These are phyloP conservation scores for Lentinula sp. DNA, from an alignment of 768 basidiomycete genomes.

Conservation along the genomic window DNA sequence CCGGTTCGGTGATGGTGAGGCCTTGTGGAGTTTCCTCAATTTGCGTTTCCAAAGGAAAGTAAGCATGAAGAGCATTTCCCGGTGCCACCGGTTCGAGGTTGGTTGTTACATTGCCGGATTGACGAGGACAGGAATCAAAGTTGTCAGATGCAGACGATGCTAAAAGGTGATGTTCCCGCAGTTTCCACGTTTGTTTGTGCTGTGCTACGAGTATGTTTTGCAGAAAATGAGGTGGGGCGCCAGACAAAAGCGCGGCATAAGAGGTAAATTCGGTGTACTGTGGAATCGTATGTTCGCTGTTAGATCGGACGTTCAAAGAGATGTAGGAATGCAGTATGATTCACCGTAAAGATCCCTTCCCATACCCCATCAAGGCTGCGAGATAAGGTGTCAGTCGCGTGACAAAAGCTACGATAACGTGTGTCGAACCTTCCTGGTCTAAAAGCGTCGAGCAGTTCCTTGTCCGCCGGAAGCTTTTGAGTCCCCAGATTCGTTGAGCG, in stretches of 20 bases:
- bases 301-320: neutral
- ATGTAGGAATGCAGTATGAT: neutral
- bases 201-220: constrained; percentile 71
- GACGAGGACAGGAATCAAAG: neutral
- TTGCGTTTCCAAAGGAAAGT: constrained; percentile 49
- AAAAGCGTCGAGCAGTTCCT: constrained; percentile 40
- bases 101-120: neutral
- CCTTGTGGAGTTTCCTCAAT: constrained; percentile 43
- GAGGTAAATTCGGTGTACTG: constrained; percentile 83
- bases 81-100: constrained; percentile 24
- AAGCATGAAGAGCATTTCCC: constrained; percentile 59
- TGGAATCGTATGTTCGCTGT: neutral
- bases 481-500: constrained; percentile 37
- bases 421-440: constrained; percentile 47
- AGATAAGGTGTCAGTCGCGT: constrained; percentile 3
- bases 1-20: constrained; percentile 41
- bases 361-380: constrained; percentile 66
- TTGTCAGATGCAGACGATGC: neutral
- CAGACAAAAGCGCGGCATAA: constrained; percentile 72
- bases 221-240: constrained; percentile 57
- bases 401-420: neutral
- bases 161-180: constrained; percentile 68
- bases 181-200: constrained; percentile 87
- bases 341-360: constrained; percentile 75
- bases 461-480: constrained; percentile 12